A percentile compares a stretch with the other conserved stretches of the same genome.
Evolutionary conservation across 371 early-diverging fungal species (phyloP).

Genomic region (Mucor racemosus): DNA sequence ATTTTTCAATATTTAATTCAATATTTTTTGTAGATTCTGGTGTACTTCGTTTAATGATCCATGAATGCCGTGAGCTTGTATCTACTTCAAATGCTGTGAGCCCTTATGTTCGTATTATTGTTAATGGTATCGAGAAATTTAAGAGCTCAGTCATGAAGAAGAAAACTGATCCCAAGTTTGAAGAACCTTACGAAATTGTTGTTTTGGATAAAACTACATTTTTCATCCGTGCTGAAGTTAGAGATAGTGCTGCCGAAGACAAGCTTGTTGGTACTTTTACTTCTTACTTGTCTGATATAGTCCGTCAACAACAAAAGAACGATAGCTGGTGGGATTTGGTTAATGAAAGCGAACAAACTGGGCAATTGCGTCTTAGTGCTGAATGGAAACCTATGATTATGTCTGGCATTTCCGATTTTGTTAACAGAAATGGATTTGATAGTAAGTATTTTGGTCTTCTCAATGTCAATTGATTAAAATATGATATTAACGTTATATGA

Average conservation of each 20-base stretch:
- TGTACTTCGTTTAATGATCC: slow-evolving; percentile 53
- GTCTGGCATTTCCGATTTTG: slow-evolving; percentile 45
- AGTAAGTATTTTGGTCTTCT: neutral
- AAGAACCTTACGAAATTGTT: slow-evolving; percentile 54
- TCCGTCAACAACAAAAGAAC: slow-evolving; percentile 33
- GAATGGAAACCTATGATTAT: slow-evolving; percentile 66
- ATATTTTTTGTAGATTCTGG: slow-evolving; percentile 46
- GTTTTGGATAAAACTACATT: slow-evolving; percentile 52
- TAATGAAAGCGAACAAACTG: slow-evolving; percentile 32
- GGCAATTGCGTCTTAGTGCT: slow-evolving; percentile 51
- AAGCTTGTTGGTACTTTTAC: slow-evolving; percentile 41
- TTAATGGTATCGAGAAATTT: slow-evolving; percentile 53
- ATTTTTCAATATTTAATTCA: too few relatives aligned
- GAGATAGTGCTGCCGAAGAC: slow-evolving; percentile 47
- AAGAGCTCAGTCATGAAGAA: slow-evolving; percentile 48
- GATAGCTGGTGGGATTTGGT: slow-evolving; percentile 55
- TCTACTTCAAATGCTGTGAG: slow-evolving; percentile 25
- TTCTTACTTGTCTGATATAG: slow-evolving; percentile 38
- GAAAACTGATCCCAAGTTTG: slow-evolving; percentile 52
- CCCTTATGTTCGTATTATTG: slow-evolving; percentile 51
- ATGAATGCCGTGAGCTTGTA: slow-evolving; percentile 54
- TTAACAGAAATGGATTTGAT: slow-evolving; percentile 47
- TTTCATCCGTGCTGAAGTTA: slow-evolving; percentile 42
- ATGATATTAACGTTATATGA: slow-evolving; percentile 9
- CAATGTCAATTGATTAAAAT: slow-evolving; percentile 19